Base-by-base conservation (phyloP, 345 rosid species). In the Eucalyptus leucophloia region DNA sequence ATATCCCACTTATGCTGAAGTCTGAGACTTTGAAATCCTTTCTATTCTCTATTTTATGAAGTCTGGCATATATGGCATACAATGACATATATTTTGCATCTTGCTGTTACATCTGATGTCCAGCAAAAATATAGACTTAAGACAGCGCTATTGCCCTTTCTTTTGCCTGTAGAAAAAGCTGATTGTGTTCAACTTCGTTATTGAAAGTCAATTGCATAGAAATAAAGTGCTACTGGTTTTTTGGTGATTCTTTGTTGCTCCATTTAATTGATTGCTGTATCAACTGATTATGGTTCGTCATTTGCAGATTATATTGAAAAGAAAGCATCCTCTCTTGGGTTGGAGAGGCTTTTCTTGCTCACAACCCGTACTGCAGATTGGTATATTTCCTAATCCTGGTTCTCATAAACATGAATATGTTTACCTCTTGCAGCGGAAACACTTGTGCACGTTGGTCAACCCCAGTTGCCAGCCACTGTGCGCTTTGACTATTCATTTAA, bases 321-420 rank as follows among this genome's bases (percentile, higher is more conserved):
- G 95, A 96, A 94, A 91, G 98, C 99, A 11, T 93, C 96, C 5
- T 91, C 93, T 30, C 93, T 95, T 34, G 97, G 97, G 90, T 92
- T 97, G 89, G 94, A 95, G 49, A 95, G 87, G 96, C 94, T 97
- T 44, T 98, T 98, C 89, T 93, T 98, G 56, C 89, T 98, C 87
- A 96, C 99, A 26, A 97, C 99, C 30, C 97, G 99, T 11, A 95
- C 99, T 37, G 97, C 99, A 7, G 99, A 98, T 87, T 97, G 99
- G 99, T 98, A 88, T n/a, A 92, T 91, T 30, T 85, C 24, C 87
- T 44, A 85, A 69, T 87, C 87, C 37, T 60, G 44, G 37, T 49
- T 45, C 87, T 86, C 32, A 83, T 85, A 26, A 9, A 53, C 77
- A n/a, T 69, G 60, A 77, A 15, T n/a, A n/a, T 50, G 62, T 34